A percentile compares a stretch with the other conserved stretches of the same genome.
phyloP scores from a whole-genome alignment of 768 basidiomycete genomes.

The Leccinum olivaceopallidum region DNA sequence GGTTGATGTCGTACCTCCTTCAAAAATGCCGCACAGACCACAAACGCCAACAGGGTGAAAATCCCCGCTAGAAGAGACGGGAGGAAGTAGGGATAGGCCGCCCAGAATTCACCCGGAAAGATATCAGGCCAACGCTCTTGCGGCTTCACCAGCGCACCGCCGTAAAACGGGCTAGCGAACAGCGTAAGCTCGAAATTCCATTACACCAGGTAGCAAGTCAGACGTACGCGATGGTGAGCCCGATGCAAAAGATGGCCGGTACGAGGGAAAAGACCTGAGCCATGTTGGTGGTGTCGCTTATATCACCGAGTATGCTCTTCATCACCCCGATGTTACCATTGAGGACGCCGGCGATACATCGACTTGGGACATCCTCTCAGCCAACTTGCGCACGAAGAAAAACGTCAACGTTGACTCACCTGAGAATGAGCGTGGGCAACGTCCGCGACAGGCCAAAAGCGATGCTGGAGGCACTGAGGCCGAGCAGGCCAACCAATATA shows the following conservation, averaged over 20 bases:
- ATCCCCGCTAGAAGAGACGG: slow-evolving; percentile 30
- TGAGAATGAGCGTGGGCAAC: slow-evolving; percentile 54
- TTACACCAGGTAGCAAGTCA: neutral
- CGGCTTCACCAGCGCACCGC: slow-evolving; percentile 56
- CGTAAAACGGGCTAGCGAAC: slow-evolving; percentile 51
- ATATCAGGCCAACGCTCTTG: slow-evolving; percentile 52
- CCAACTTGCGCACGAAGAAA: neutral
- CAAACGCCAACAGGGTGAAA: slow-evolving; percentile 14
- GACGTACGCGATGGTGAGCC: slow-evolving; percentile 34
- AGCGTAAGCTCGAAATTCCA: neutral
- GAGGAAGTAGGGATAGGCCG: slow-evolving; percentile 38
- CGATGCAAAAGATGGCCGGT: slow-evolving; percentile 30
- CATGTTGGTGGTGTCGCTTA: slow-evolving; percentile 44
- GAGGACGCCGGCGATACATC: slow-evolving; percentile 37
- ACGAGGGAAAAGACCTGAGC: slow-evolving; percentile 37
- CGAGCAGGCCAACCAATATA: slow-evolving; percentile 57
- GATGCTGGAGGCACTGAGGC: slow-evolving; percentile 53
- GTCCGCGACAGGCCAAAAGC: slow-evolving; percentile 64
- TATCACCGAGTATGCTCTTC: slow-evolving; percentile 69
- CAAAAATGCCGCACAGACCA: slow-evolving; percentile 25
- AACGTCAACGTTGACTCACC: slow-evolving; percentile 34
- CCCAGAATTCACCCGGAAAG: slow-evolving; percentile 44
- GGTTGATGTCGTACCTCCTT: slow-evolving; percentile 29
- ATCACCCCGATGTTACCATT: slow-evolving; percentile 54
- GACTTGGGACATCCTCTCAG: slow-evolving; percentile 23